Conservation (phyloP, 257 asterid species). For the Solanum corneliomulleri region DNA sequence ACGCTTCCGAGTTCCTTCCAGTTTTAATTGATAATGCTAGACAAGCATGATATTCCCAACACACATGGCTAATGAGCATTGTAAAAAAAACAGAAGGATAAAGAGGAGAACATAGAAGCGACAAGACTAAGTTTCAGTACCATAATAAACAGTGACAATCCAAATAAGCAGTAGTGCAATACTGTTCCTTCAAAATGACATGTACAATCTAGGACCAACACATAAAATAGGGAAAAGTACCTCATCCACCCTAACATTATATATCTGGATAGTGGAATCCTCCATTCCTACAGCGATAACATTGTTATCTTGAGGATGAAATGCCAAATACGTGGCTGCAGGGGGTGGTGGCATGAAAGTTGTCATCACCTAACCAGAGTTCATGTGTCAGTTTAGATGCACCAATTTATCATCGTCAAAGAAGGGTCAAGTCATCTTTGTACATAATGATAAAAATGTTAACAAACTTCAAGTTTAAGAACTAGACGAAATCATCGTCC, state of each 20-base stretch:
- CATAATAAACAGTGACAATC: background rate
- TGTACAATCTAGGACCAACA: background rate
- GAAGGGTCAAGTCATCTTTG: background rate
- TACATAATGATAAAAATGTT: background rate
- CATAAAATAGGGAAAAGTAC: slow-evolving; percentile 19
- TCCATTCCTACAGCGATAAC: slow-evolving; percentile 93
- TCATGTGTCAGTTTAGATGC: background rate
- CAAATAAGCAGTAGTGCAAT: background rate
- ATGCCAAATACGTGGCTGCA: slow-evolving; percentile 89
- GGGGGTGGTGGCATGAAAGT: slow-evolving; percentile 99
- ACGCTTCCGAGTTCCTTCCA: background rate
- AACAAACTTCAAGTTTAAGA: background rate
- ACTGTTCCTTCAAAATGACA: background rate
- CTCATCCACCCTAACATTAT: slow-evolving; percentile 92
- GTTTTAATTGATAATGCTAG: background rate
- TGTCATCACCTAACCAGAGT: slow-evolving; percentile 72
- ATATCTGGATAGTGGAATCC: slow-evolving; percentile 78
- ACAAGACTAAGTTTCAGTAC: background rate
- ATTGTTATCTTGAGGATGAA: slow-evolving; percentile 93
- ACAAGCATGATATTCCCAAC: background rate
- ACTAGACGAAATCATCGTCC: background rate
- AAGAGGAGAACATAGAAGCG: background rate
- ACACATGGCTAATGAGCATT: background rate
- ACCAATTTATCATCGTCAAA: background rate
- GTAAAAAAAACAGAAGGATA: background rate